Evolutionary conservation across 176 grass and related monocot genomes (phyloP).

Genomic region (Oryza brachyantha): DNA sequence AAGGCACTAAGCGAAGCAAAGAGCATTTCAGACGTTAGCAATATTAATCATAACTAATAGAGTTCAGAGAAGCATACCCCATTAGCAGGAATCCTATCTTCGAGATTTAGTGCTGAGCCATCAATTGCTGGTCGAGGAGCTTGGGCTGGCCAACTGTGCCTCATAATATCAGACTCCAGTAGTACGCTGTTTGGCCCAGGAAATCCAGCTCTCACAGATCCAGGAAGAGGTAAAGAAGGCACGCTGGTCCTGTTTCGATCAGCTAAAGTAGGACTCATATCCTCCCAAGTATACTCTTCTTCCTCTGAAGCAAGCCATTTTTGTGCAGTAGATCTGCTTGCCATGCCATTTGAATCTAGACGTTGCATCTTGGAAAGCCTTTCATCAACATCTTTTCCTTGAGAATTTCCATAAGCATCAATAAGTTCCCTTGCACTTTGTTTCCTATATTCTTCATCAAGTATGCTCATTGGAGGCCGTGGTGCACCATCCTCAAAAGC

Average conservation of each 20-base stretch:
- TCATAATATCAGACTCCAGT: slow-evolving; percentile 51
- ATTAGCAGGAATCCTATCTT: slow-evolving; percentile 56
- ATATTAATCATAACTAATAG: slow-evolving; percentile 13
- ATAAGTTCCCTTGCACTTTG: slow-evolving; percentile 87
- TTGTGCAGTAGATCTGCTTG: slow-evolving; percentile 41
- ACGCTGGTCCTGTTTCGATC: slow-evolving; percentile 52
- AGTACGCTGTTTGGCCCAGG: slow-evolving; percentile 43
- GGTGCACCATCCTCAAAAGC: slow-evolving; percentile 38
- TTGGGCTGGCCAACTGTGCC: slow-evolving; percentile 59
- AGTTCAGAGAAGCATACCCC: slow-evolving; percentile 54
- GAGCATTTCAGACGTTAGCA: slow-evolving; percentile 7
- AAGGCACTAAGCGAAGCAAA: neutral
- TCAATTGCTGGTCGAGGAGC: slow-evolving; percentile 41
- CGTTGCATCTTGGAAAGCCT: slow-evolving; percentile 70
- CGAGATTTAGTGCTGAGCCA: slow-evolving; percentile 34
- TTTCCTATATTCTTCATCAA: slow-evolving; percentile 65
- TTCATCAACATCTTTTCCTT: slow-evolving; percentile 56
- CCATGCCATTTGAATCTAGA: slow-evolving; percentile 58
- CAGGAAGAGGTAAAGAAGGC: slow-evolving; percentile 32
- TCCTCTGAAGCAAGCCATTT: slow-evolving; percentile 87
- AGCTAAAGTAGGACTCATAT: slow-evolving; percentile 95
- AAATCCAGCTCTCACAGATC: slow-evolving; percentile 48
- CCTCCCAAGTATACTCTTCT: slow-evolving; percentile 95
- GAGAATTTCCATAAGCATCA: slow-evolving; percentile 94
- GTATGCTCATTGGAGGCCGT: slow-evolving; percentile 32